Base-by-base conservation (phyloP, 2,329 filamentous ascomycete species). In the Fusarium incarnatum region DNA sequence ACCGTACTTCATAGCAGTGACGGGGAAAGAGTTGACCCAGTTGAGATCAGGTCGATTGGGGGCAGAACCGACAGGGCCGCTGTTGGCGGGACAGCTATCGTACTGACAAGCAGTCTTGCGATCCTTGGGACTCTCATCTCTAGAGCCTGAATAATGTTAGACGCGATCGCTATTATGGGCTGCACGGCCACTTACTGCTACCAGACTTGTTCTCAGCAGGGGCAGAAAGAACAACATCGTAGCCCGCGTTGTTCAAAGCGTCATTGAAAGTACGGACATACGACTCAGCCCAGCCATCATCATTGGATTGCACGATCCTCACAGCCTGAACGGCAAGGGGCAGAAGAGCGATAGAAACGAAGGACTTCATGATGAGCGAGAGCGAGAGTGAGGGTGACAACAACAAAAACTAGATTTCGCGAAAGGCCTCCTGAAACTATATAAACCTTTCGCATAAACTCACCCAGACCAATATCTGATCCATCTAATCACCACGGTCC, bases 261-360 rank as follows among this genome's bases (percentile, higher is more conserved):
- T 87, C 79, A 78, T 90, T 87, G 54, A 92, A 81, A 0, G 84
- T 83, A 18, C 91, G 86, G 52, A 90, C 80, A 73, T 92, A 91
- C 42, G 85, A 84, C 80, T 92, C 91, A 8, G 90, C 89, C 91
- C 91, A 93, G 34, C 91, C 91, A 75, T 93, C 91, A 70, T 93
- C 91, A 78, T 93, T 93, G 69, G 86, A 86, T 60, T 90, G 87
- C 56, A 93, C 76, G 73, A 91, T 87, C 70, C 88, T 87, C 47
- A 85, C 68, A 32, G 67, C 77, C 57, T 79, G 77, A 2, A 68
- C 77, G 10, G 72, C 75, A 44, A 79, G 71, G 27, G 71, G 70
- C 37, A 76, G 48, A 44, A 77, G 46, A 30, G 68, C 68, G 28
- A 76, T 28, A 18, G 68, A 65, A 49, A 68, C 44, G 49, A 71